These are phyloP conservation scores for Ceratocystis cacaofunesta DNA, from an alignment of 2,329 filamentous ascomycete genomes.

Conservation along the genomic window DNA sequence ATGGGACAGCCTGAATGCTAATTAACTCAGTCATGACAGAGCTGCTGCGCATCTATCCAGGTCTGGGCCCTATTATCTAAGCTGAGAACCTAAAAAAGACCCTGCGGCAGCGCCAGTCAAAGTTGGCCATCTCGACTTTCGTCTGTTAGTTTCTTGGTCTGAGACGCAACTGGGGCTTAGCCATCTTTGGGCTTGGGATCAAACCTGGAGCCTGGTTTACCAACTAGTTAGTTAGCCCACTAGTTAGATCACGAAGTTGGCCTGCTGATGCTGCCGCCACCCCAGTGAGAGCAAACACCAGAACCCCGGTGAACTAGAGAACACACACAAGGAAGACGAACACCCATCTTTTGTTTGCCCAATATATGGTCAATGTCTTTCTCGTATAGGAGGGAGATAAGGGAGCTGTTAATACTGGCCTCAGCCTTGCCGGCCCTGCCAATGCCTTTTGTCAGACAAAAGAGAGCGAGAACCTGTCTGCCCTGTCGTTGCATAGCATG, in stretches of 20 bases:
- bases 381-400: not conserved
- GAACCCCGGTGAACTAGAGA: not conserved
- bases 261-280: not conserved
- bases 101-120: not conserved
- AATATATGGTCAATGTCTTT: not conserved
- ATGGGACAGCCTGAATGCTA: not conserved
- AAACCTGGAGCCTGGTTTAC: too few species aligned
- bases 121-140: not conserved
- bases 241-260: not conserved
- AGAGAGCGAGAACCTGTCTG: not conserved
- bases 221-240: too few species aligned
- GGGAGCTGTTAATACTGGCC: not conserved
- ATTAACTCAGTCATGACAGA: not conserved
- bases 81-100: not conserved
- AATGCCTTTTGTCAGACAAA: not conserved
- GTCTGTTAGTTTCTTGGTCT: not conserved
- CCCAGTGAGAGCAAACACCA: not conserved
- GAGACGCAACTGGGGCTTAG: not conserved
- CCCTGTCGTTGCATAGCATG: too few species aligned
- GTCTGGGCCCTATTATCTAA: not conserved
- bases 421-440: not conserved
- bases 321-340: not conserved
- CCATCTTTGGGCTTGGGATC: not conserved
- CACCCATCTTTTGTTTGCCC: not conserved
- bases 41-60: not conserved